Percentiles rank a stretch among this genome's conserved stretches.
Conservation (phyloP, 2,329 filamentous ascomycete species). For the Aspergillus eucalypticola region DNA sequence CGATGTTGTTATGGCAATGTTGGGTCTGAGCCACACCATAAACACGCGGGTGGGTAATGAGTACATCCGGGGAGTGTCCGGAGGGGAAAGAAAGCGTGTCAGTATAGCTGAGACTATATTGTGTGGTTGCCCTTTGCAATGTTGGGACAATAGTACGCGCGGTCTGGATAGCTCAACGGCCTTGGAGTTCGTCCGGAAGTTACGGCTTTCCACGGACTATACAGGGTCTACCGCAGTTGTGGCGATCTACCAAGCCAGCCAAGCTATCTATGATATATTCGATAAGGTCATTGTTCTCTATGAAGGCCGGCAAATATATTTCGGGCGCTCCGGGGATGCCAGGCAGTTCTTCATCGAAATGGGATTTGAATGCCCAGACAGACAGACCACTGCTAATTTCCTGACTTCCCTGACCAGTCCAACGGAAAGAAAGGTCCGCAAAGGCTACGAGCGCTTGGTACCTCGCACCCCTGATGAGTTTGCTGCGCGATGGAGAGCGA, state of each 20-base stretch:
- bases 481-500: conserved; percentile 55
- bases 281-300: conserved; percentile 72
- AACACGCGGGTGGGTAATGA: conserved; percentile 52
- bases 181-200: conserved; percentile 54
- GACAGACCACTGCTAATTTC: conserved; percentile 70
- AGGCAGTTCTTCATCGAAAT: conserved; percentile 66
- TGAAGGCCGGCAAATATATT: conserved; percentile 74
- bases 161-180: conserved; percentile 57
- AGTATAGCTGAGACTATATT: conserved; percentile 57
- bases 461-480: conserved; percentile 72
- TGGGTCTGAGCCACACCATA: conserved; percentile 57
- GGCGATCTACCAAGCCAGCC: conserved; percentile 55
- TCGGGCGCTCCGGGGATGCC: conserved; percentile 62
- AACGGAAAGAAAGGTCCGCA: conserved; percentile 54
- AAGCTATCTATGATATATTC: conserved; percentile 58
- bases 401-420: conserved; percentile 68
- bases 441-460: conserved; percentile 62
- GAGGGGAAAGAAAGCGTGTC: conserved; percentile 61
- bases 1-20: conserved; percentile 55
- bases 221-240: conserved; percentile 51
- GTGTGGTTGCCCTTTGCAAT: conserved; percentile 47
- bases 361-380: conserved; percentile 67
- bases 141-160: conserved; percentile 50
- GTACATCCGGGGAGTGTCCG: conserved; percentile 61
- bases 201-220: conserved; percentile 51